These are phyloP conservation scores for Boletus reticulatus DNA, from an alignment of 768 basidiomycete species.

Conservation along the genomic window DNA sequence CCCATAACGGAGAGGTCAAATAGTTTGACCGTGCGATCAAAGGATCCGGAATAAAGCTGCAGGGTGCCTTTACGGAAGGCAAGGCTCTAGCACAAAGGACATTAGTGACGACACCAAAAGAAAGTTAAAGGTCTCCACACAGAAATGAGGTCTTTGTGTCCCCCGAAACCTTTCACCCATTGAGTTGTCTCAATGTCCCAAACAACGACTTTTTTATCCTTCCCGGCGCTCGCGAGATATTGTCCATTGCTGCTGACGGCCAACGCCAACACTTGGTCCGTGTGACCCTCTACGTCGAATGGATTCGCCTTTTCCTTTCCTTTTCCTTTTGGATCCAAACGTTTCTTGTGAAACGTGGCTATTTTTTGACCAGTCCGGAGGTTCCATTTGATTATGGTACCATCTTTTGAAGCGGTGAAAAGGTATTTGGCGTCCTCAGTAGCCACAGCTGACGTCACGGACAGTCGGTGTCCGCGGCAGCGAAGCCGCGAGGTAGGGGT, in stretches of 20 bases:
- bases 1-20: constrained; percentile 84
- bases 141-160: constrained; percentile 68
- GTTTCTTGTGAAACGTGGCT: constrained; percentile 58
- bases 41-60: constrained; percentile 67
- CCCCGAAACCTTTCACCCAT: constrained; percentile 82
- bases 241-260: constrained; percentile 85
- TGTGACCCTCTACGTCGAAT: constrained; percentile 66
- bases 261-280: constrained; percentile 79
- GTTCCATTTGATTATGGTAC: constrained; percentile 85
- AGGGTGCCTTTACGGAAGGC: constrained; percentile 77
- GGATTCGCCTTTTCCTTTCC: constrained; percentile 56
- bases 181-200: constrained; percentile 78
- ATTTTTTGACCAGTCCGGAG: constrained; percentile 60
- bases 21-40: constrained; percentile 87
- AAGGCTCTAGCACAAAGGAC: constrained; percentile 45
- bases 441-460: constrained; percentile 79
- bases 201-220: constrained; percentile 76
- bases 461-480: constrained; percentile 70
- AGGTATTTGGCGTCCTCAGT: constrained; percentile 71
- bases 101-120: constrained; percentile 28
- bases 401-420: constrained; percentile 92
- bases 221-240: constrained; percentile 83
- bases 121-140: constrained; percentile 47
- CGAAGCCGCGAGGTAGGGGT: constrained; percentile 43
- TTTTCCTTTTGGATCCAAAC: constrained; percentile 46